Base-by-base conservation (phyloP, 768 basidiomycete genomes). In the Collybia mongolica region DNA sequence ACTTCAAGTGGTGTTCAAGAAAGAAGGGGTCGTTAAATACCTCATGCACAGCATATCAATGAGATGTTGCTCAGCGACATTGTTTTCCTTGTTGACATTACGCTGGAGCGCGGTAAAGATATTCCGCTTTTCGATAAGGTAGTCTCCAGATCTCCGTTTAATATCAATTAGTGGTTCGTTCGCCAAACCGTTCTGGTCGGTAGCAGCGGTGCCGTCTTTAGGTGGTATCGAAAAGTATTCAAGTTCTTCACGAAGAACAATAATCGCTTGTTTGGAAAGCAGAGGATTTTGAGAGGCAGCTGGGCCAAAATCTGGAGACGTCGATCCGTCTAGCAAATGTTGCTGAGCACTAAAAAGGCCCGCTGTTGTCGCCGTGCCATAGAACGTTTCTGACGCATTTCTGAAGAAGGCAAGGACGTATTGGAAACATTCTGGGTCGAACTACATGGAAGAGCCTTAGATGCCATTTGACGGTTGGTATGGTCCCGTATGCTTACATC, bases 31-130 rank as follows among this genome's bases (percentile, higher is more conserved):
- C 40, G 39, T 54, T 26, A 7, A 26, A 38, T 65, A 96, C 96
- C 94, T 97, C 93, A 98, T 97, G 73, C 96, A 98, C 54, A 99
- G 77, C 97, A 99, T 99, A 72, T 98, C 97, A 70, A 99, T 99
- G 60, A 99, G 74, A 73, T 99, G 97, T 71, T 98, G 96, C 71
- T 99, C 97, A 15, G 97, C 97, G 47, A 97, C 79, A 67, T 99
- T 98, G 65, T 98, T 98, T 74, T 98, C 96, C 76, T 96, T 96
- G 72, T 96, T 96, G 55, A 98, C 96, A 69, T 99, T 99, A 60
- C 97, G 80, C 76, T 99, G 96, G 49, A 99, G 75, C 36, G 97
- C 97, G 2, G 96, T 96, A 67, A 99, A 99, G 62, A 99, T 97
- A 68, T 87, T 91, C 63, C 81, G 80, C 69, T 92, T 90, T 50